Evolutionary conservation across 2,329 filamentous ascomycete genomes (phyloP), one percentile per base, ranked within the genome.

Genomic region (Diaporthe australafricana): DNA sequence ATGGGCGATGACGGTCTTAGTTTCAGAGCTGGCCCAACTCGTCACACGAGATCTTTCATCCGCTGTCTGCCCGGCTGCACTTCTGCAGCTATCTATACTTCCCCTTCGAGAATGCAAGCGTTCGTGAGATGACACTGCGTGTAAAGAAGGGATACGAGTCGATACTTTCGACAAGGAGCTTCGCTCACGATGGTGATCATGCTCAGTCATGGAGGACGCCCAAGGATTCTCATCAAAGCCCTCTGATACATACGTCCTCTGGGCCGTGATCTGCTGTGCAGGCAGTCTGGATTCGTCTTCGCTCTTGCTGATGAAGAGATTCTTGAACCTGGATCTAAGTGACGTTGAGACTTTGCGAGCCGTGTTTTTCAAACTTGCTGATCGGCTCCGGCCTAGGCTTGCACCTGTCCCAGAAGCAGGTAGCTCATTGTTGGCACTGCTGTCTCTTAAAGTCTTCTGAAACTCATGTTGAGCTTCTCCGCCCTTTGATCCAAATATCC

Each of bases 1-100:
- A 83, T 85, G 72, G 79, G 81, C 89, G 7, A 86, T 80, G 3
- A 88, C 86, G 3, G 88, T 90, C 70, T 87, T 87, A 1, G 86
- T 84, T 1, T 88, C 89, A 0, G 92, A 93, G 73, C 90, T 89
- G 5, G 88, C 88, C 92, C 92, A 94, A 79, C 92, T 94, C 2
- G 92, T 93, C 65, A 93, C 89, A 27, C 92, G 83, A n/a, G 90
- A 92, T 74, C 84, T 88, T 25, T 89, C 87, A 48, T 88, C 87
- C 17, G 80, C 83, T 1, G 76, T 77, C 65, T 80, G 81, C 50
- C 79, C 80, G 7, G 9, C 16, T 40, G 84, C 83, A 68, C 81
- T 85, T 27, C 75, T 75, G 2, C 87, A 74, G 72, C 86, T 90
- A 72, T 87, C 87, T 6, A 90, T 75, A 73, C 89, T 91, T 1